phyloP scores from a whole-genome alignment of 352 stramenopile species.

The Phytophthora citricola region DNA sequence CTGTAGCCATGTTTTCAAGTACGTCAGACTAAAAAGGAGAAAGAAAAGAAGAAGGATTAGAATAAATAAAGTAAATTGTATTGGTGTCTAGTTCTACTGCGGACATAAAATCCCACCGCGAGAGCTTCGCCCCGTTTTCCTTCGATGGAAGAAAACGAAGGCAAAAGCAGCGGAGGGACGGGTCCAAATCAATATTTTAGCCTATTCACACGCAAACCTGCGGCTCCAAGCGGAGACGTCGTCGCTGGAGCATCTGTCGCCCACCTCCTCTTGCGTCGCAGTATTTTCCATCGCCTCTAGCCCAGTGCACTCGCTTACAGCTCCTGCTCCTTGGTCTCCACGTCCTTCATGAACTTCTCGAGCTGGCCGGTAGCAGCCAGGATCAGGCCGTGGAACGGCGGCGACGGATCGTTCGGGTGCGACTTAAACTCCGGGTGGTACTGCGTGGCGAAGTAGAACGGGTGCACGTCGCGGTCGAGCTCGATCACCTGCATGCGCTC shows the following conservation, averaged over 20 bases:
- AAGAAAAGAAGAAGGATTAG: not conserved
- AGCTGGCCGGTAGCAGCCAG: constrained; percentile 88
- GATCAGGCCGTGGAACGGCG: constrained; percentile 98
- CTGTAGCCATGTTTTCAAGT: constrained; percentile 26
- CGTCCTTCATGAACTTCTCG: constrained; percentile 64
- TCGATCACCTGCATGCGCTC: constrained; percentile 99
- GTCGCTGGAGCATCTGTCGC: not conserved
- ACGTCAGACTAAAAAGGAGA: constrained; percentile 2
- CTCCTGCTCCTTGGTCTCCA: constrained; percentile 43
- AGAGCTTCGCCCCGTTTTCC: constrained; percentile 50
- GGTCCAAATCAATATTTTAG: constrained; percentile 43
- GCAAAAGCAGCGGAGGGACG: constrained; percentile 27
- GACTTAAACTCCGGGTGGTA: constrained; percentile 99
- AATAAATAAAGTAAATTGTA: constrained; percentile 34
- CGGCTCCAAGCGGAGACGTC: constrained; percentile 19
- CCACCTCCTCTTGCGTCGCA: constrained; percentile 19
- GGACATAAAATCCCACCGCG: constrained; percentile 34
- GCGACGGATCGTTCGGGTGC: constrained; percentile 95
- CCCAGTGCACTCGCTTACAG: constrained; percentile 13
- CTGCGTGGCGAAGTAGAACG: constrained; percentile 99
- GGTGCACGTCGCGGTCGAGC: constrained; percentile 94
- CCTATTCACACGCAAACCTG: constrained; percentile 44
- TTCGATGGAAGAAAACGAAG: constrained; percentile 46
- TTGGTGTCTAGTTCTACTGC: constrained; percentile 17
- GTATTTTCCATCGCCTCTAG: constrained; percentile 24